Conservation (phyloP, 176 grass and related monocot genomes). For the Urochloa ruziziensis region DNA sequence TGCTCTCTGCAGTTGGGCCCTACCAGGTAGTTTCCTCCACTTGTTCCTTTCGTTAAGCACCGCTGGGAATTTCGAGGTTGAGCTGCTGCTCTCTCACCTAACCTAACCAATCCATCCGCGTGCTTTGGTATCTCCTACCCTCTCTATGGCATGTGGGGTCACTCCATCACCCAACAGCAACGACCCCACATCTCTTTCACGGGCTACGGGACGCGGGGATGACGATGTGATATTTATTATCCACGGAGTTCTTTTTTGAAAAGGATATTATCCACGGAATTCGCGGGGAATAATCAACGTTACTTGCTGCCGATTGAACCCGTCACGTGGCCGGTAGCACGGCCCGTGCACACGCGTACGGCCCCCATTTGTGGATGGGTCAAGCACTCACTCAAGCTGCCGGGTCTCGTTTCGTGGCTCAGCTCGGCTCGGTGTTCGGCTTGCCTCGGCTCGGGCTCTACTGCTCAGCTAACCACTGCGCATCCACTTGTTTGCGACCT, state of each 20-base stretch:
- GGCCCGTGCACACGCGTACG: not conserved
- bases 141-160: not conserved
- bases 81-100: not conserved
- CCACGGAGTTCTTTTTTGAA: not conserved
- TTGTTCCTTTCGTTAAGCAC: not conserved
- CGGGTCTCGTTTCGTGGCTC: not conserved
- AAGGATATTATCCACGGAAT: constrained; percentile 2
- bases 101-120: not conserved
- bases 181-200: not conserved
- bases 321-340: constrained; percentile 26
- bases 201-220: not conserved
- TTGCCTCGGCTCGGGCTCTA: not conserved
- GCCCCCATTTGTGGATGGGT: not conserved
- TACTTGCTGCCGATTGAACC: not conserved
- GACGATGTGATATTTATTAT: not conserved
- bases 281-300: constrained; percentile 26
- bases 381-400: not conserved
- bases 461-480: not conserved
- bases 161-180: not conserved
- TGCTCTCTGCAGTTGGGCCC: constrained; percentile 18
- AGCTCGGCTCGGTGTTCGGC: not conserved
- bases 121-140: not conserved
- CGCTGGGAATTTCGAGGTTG: not conserved
- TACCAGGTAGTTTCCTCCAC: not conserved
- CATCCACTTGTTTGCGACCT: not conserved